Conservation (phyloP, 345 rosid species). For the Heritiera littoralis region DNA sequence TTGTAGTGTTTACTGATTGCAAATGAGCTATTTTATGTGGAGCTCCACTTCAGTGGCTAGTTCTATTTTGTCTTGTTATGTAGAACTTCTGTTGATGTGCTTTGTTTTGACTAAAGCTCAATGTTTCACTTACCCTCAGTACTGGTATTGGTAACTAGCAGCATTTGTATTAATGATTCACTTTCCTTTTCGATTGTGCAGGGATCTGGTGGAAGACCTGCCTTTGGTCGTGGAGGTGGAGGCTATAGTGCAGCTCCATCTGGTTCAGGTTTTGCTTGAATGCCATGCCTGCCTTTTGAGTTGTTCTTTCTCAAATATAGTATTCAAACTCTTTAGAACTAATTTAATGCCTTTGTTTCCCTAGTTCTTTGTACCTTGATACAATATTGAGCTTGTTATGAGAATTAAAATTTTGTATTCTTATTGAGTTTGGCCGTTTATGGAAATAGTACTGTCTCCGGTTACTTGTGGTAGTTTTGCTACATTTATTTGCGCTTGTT, state of each 20-base stretch:
- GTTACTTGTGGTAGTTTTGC: background rate
- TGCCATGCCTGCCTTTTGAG: background rate
- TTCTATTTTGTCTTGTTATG: background rate
- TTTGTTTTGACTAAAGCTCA: background rate
- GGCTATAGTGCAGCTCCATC: constrained; percentile 52
- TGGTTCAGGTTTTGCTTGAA: constrained; percentile 55
- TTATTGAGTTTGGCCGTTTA: background rate
- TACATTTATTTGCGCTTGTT: background rate
- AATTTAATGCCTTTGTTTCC: background rate
- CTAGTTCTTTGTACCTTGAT: background rate
- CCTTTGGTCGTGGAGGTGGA: constrained; percentile 83
- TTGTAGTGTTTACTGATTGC: background rate
- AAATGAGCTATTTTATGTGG: background rate
- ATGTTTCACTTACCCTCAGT: background rate
- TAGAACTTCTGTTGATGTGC: background rate
- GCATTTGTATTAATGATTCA: background rate
- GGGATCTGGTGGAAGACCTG: constrained; percentile 70
- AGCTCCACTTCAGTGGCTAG: background rate
- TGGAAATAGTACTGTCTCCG: background rate
- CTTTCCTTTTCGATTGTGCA: constrained; percentile 19
- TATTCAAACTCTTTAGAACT: background rate
- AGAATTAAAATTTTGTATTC: constrained; percentile 16
- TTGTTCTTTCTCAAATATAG: background rate
- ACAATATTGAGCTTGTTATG: constrained; percentile 18
- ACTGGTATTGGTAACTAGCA: background rate